Conservation (phyloP, 164 flowering plant genomes). For the Houttuynia cordata region DNA sequence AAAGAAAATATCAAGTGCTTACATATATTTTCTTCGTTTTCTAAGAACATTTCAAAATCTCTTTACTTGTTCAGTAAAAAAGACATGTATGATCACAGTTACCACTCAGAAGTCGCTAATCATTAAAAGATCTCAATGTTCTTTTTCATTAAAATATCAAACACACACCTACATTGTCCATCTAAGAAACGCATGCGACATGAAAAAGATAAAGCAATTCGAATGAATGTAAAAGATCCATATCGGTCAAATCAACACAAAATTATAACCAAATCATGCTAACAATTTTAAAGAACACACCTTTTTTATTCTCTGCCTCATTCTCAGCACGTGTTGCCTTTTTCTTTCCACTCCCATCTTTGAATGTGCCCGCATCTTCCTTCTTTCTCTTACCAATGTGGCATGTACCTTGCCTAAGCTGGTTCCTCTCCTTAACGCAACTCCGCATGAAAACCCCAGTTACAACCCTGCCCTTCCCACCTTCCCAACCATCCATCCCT, state of each 20-base stretch:
- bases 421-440: constrained; percentile 33
- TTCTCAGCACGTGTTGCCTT: constrained; percentile 33
- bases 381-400: constrained; percentile 39
- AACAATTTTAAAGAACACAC: neutral
- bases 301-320: constrained; percentile 33
- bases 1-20: too few species aligned
- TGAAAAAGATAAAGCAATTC: neutral
- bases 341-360: constrained; percentile 50
- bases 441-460: constrained; percentile 13
- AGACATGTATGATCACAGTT: too few species aligned
- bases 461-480: constrained; percentile 11
- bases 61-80: too few species aligned
- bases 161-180: too few species aligned
- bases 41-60: too few species aligned
- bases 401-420: constrained; percentile 18
- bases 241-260: neutral
- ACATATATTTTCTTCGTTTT: too few species aligned
- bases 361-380: constrained; percentile 30
- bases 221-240: neutral
- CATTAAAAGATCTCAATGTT: too few species aligned
- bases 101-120: too few species aligned
- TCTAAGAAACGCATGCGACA: neutral
- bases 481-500: constrained; percentile 23
- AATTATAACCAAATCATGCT: neutral
- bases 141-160: too few species aligned